phyloP scores from a whole-genome alignment of 2,329 filamentous ascomycete genomes.

The Nemania sp. region DNA sequence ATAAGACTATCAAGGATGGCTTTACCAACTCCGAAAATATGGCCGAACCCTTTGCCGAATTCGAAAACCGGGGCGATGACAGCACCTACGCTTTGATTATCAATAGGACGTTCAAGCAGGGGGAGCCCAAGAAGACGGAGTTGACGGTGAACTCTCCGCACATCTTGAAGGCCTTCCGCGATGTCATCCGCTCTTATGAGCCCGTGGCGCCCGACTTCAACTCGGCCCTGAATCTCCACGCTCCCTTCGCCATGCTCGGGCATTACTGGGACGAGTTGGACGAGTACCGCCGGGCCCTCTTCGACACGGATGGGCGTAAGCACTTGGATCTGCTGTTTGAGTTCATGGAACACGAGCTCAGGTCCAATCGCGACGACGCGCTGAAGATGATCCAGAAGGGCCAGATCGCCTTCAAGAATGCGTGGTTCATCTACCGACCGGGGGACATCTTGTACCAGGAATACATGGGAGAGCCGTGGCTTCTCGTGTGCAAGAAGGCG shows the following conservation, averaged over 20 bases:
- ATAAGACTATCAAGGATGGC: conserved; percentile 21
- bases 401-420: conserved; percentile 34
- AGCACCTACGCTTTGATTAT: conserved; percentile 36
- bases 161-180: conserved; percentile 36
- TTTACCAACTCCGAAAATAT: conserved; percentile 23
- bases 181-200: conserved; percentile 33
- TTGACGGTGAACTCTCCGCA: conserved; percentile 38
- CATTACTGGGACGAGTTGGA: conserved; percentile 39
- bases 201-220: conserved; percentile 36
- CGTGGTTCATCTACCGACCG: conserved; percentile 38
- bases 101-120: conserved; percentile 27
- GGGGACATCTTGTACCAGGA: conserved; percentile 37
- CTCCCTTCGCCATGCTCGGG: conserved; percentile 37
- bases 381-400: conserved; percentile 35
- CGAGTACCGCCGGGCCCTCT: conserved; percentile 26
- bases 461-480: conserved; percentile 35
- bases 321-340: conserved; percentile 39
- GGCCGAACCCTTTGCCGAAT: conserved; percentile 32
- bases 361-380: conserved; percentile 28
- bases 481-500: conserved; percentile 34
- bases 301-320: conserved; percentile 12
- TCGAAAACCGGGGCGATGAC: conserved; percentile 28
- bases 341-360: conserved; percentile 39
- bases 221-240: conserved; percentile 31
- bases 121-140: conserved; percentile 27